These are phyloP conservation scores for Cutaneotrichosporon sp. DNA, from an alignment of 1,284 basidiomycete species.

Conservation along the genomic window DNA sequence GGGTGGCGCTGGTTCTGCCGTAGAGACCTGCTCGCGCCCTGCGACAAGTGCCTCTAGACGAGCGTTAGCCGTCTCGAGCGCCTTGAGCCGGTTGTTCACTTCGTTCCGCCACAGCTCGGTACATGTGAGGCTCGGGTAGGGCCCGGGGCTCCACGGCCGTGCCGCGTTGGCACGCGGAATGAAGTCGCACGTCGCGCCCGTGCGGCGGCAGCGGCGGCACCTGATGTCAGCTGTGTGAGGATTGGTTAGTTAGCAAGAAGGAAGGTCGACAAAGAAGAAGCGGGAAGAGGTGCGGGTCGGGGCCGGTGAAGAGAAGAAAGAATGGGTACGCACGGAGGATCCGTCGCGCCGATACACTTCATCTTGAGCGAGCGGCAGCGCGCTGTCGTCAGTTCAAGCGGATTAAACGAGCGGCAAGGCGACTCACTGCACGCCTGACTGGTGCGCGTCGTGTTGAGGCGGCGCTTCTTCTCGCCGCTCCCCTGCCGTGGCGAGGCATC, in stretches of 20 bases:
- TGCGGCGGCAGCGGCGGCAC: conserved; percentile 26
- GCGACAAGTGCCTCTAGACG: conserved; percentile 20
- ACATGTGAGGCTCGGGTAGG: conserved; percentile 27
- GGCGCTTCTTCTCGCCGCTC: conserved; percentile 20
- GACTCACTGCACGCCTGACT: conserved; percentile 30
- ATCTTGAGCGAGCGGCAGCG: conserved; percentile 29
- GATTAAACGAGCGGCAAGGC: too few species aligned
- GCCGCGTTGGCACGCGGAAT: conserved; percentile 29
- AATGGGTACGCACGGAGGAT: conserved; percentile 21
- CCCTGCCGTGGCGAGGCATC: neutral
- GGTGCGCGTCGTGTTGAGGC: conserved; percentile 22
- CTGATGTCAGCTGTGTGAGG: conserved; percentile 8
- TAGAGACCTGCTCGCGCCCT: neutral
- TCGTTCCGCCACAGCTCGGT: conserved; percentile 30
- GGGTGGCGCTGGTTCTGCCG: neutral
- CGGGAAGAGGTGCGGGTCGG: too few species aligned
- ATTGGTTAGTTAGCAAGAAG: neutral
- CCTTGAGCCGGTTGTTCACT: conserved; percentile 23
- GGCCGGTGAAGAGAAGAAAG: too few species aligned
- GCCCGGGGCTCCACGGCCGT: conserved; percentile 21
- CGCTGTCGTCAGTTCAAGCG: conserved; percentile 12
- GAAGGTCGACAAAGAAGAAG: too few species aligned
- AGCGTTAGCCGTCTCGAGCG: conserved; percentile 21
- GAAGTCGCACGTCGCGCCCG: conserved; percentile 27
- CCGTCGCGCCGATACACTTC: conserved; percentile 29